Evolutionary conservation across 1,284 basidiomycete genomes (phyloP).

Genomic region (Limonomyces culmigenus): DNA sequence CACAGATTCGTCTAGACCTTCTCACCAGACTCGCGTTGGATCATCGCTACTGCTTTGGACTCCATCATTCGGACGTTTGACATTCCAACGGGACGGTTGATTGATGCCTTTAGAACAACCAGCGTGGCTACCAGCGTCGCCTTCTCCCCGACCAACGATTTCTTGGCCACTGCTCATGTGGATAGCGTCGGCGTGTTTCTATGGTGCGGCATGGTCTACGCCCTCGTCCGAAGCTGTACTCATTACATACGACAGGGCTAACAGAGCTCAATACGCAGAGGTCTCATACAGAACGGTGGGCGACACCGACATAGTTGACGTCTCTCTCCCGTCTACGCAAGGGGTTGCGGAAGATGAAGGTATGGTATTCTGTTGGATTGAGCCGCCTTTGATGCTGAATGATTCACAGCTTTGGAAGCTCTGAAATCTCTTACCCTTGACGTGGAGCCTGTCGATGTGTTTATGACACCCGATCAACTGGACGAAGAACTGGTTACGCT

Average conservation of each 20-base stretch:
- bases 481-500: constrained; percentile 81
- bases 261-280: constrained; percentile 85
- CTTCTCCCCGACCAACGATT: constrained; percentile 92
- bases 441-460: constrained; percentile 48
- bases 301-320: constrained; percentile 58
- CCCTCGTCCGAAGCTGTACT: background rate
- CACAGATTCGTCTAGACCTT: constrained; percentile 41
- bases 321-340: constrained; percentile 71
- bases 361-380: constrained; percentile 11
- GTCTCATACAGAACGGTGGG: constrained; percentile 68
- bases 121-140: constrained; percentile 82
- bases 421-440: constrained; percentile 22
- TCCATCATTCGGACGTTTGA: constrained; percentile 92
- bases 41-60: constrained; percentile 80
- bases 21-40: constrained; percentile 89
- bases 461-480: constrained; percentile 74
- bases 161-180: constrained; percentile 88
- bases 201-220: constrained; percentile 36
- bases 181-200: constrained; percentile 90
- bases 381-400: background rate
- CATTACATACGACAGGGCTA: constrained; percentile 44
- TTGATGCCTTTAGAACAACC: constrained; percentile 86
- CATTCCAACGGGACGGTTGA: constrained; percentile 80
- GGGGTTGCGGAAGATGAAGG: constrained; percentile 62
- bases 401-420: constrained; percentile 27